Conservation (phyloP, 2,329 filamentous ascomycete species). For the Colletotrichum spinosum region DNA sequence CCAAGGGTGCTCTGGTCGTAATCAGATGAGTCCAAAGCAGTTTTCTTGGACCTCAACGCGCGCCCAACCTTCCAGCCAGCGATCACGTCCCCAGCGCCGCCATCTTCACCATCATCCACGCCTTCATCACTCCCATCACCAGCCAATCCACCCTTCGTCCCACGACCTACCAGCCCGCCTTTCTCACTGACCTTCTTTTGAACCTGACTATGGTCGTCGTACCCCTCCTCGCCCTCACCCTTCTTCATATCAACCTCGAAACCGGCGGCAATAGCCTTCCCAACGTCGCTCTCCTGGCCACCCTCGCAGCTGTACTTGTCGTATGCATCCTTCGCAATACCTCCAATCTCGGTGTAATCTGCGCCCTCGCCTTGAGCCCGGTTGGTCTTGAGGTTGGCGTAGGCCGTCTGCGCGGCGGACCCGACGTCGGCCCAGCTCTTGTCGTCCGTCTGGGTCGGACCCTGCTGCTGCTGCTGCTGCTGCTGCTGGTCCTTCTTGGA, state of each 20-base stretch:
- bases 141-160: neutral
- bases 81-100: no score
- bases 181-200: neutral
- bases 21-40: no score
- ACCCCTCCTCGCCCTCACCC: neutral
- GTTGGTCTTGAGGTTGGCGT: constrained; percentile 28
- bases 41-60: no score
- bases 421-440: constrained; percentile 34
- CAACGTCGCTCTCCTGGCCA: constrained; percentile 36
- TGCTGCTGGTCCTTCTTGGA: constrained; percentile 17
- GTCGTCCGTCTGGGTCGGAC: neutral
- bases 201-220: neutral
- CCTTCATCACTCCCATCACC: neutral
- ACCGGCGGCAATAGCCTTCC: constrained; percentile 14
- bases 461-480: constrained; percentile 22
- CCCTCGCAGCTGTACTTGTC: constrained; percentile 41
- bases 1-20: no score
- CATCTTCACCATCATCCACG: no score
- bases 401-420: constrained; percentile 33
- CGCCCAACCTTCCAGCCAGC: no score
- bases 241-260: neutral
- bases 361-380: constrained; percentile 31
- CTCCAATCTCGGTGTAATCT: constrained; percentile 37
- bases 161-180: neutral
- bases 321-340: constrained; percentile 43